phyloP scores from a whole-genome alignment of 2,329 filamentous ascomycete genomes.

The Pseudogymnoascus sp. region DNA sequence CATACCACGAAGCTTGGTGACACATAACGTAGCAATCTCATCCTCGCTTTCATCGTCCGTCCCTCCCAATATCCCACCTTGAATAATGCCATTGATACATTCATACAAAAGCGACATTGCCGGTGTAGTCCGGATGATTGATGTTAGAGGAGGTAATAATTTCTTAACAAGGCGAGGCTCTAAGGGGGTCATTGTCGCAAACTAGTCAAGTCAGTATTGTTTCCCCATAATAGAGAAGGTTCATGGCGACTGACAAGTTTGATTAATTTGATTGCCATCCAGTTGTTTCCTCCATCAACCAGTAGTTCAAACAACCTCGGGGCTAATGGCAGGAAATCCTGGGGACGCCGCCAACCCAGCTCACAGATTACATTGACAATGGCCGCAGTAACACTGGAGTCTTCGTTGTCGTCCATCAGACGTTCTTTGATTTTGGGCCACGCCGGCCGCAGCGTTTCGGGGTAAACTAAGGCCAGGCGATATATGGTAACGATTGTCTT shows the following conservation, averaged over 20 bases:
- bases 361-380: constrained; percentile 98
- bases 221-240: constrained; percentile 36
- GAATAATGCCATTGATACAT: constrained; percentile 97
- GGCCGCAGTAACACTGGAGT: constrained; percentile 87
- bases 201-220: constrained; percentile 65
- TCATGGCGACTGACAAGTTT: constrained; percentile 62
- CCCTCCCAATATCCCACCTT: constrained; percentile 85
- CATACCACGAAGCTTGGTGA: constrained; percentile 90
- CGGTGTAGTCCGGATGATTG: constrained; percentile 86
- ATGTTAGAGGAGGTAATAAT: constrained; percentile 80
- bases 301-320: constrained; percentile 87
- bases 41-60: constrained; percentile 76
- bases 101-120: constrained; percentile 99
- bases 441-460: constrained; percentile 81
- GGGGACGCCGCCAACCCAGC: constrained; percentile 84
- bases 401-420: constrained; percentile 82
- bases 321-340: constrained; percentile 88
- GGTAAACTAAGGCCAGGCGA: constrained; percentile 88
- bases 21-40: constrained; percentile 86
- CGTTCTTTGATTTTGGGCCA: constrained; percentile 98
- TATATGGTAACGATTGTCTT: constrained; percentile 96
- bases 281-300: constrained; percentile 91
- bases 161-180: constrained; percentile 91
- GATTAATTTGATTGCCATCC: constrained; percentile 99
- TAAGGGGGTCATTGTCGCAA: constrained; percentile 86